These are phyloP conservation scores for Allomyces macrogynus DNA, from an alignment of 192 early-diverging fungal species.

Conservation along the genomic window DNA sequence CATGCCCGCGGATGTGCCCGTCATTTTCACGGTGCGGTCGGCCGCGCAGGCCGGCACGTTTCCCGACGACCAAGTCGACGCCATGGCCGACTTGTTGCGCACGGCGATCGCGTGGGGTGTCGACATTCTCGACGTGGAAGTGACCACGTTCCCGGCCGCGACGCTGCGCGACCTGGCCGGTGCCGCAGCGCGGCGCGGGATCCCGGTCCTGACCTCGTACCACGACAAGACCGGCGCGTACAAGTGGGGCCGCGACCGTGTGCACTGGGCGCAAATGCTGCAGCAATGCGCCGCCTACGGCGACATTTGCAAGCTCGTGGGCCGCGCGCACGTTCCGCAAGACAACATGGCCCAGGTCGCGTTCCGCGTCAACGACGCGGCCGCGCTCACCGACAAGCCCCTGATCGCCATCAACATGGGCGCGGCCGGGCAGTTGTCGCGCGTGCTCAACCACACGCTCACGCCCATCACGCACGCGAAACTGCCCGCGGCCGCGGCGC, in stretches of 20 bases:
- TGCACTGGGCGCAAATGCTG: neutral
- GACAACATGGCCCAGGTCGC: conserved; percentile 65
- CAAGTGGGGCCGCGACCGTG: neutral
- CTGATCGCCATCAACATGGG: conserved; percentile 95
- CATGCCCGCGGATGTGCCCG: conserved; percentile 41
- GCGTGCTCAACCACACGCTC: conserved; percentile 69
- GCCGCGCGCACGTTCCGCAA: conserved; percentile 42
- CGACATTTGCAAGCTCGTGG: conserved; percentile 87
- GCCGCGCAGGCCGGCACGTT: conserved; percentile 71
- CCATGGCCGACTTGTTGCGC: conserved; percentile 41
- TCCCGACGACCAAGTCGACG: conserved; percentile 34
- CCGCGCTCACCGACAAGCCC: conserved; percentile 12
- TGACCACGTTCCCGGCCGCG: conserved; percentile 8
- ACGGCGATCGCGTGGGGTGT: conserved; percentile 67
- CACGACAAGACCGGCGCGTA: conserved; percentile 1
- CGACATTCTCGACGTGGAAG: conserved; percentile 84
- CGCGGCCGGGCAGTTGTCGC: conserved; percentile 63
- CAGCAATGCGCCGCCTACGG: conserved; percentile 29
- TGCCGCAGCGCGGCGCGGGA: neutral
- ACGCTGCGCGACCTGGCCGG: neutral
- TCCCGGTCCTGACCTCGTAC: neutral
- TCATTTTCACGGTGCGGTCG: conserved; percentile 90
- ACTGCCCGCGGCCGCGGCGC: conserved; percentile 63
- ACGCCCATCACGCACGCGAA: conserved; percentile 83
- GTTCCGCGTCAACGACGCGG: conserved; percentile 33